Percentiles rank a stretch among this genome's conserved stretches.
Conservation (phyloP, 2,329 filamentous ascomycete species). For the Chaetothyriales sp. region DNA sequence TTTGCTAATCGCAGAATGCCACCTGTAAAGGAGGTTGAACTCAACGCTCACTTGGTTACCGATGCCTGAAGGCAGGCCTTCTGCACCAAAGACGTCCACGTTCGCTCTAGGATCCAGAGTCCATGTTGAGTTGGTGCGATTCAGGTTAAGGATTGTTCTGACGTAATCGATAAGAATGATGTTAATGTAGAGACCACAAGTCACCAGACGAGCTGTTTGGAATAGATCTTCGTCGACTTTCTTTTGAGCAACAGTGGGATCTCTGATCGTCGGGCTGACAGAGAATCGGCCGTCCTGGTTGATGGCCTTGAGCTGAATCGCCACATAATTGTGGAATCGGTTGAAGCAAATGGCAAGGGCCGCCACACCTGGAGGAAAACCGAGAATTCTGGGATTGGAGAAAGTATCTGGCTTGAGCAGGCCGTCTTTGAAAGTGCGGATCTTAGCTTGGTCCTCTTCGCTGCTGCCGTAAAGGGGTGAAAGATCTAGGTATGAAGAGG, state of each 20-base stretch:
- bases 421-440: conserved; percentile 48
- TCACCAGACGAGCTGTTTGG: conserved; percentile 38
- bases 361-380: conserved; percentile 50
- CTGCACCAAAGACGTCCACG: conserved; percentile 19
- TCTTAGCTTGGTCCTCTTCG: conserved; percentile 42
- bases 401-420: conserved; percentile 55
- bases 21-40: conserved; percentile 79
- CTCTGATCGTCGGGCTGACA: neutral
- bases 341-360: conserved; percentile 51
- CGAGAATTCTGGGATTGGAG: conserved; percentile 46
- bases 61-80: conserved; percentile 53
- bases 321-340: conserved; percentile 53
- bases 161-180: conserved; percentile 20
- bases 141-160: conserved; percentile 20
- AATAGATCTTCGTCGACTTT: conserved; percentile 40
- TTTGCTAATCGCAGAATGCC: conserved; percentile 66
- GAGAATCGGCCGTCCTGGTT: conserved; percentile 47
- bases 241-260: conserved; percentile 1
- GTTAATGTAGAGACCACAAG: conserved; percentile 20
- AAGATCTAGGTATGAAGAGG: conserved; percentile 58
- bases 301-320: conserved; percentile 45
- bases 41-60: conserved; percentile 77
- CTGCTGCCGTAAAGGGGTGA: conserved; percentile 55
- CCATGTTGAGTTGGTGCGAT: conserved; percentile 17
- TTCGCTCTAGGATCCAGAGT: conserved; percentile 19